phyloP scores from a whole-genome alignment of 768 basidiomycete genomes.

The Tricholoma matsutake region DNA sequence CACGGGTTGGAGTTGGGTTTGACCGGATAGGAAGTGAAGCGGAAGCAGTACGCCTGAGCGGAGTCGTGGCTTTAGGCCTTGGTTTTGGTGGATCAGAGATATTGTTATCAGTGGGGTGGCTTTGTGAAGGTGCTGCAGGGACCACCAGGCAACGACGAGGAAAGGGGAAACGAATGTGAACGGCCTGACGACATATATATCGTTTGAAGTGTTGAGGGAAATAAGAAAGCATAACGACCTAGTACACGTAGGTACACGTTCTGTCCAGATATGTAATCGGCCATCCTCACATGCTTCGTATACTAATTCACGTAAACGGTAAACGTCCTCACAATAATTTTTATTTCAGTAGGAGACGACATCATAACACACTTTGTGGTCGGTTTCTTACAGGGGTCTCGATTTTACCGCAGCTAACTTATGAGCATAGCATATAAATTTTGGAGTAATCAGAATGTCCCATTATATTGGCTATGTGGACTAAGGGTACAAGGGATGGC shows the following conservation, averaged over 20 bases:
- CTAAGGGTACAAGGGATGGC: slow-evolving; percentile 4
- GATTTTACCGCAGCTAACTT: background rate
- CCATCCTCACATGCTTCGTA: no score
- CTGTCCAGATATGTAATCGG: no score
- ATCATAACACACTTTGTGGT: no score
- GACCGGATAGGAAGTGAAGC: slow-evolving; percentile 84
- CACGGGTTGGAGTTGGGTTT: slow-evolving; percentile 82
- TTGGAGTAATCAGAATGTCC: background rate
- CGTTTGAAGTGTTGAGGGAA: background rate
- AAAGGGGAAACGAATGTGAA: background rate
- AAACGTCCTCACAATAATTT: no score
- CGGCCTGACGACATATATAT: background rate
- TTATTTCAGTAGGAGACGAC: no score
- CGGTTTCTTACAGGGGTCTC: no score
- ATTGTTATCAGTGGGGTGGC: background rate
- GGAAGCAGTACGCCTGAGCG: slow-evolving; percentile 78
- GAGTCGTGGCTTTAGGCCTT: slow-evolving; percentile 81
- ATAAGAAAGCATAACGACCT: background rate
- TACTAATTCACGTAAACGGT: no score
- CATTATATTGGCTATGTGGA: slow-evolving; percentile 8
- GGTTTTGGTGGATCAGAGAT: slow-evolving; percentile 39
- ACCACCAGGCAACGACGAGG: background rate
- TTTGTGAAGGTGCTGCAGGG: background rate
- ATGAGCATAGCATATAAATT: background rate
- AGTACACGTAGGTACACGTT: no score